Conservation (phyloP, 2,329 filamentous ascomycete species). For the Hymenoscyphus linearis region DNA sequence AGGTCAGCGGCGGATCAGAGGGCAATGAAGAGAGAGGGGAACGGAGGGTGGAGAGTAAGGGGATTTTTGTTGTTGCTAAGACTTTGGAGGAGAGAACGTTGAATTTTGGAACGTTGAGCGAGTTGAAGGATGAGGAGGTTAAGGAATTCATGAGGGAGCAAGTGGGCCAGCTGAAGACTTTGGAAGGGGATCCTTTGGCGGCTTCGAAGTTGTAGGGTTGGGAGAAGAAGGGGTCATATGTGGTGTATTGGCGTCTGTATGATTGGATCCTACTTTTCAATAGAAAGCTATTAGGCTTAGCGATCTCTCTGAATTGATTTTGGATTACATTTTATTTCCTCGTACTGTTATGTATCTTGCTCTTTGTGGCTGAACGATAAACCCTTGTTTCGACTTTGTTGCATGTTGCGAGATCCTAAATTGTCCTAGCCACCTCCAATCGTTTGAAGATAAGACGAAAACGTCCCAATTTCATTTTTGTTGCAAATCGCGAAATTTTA, state of each 20-base stretch:
- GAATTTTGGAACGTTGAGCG: background rate
- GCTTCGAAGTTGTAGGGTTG: background rate
- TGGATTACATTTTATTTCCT: no score
- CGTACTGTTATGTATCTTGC: no score
- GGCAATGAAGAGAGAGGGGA: background rate
- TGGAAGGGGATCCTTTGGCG: background rate
- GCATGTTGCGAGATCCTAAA: no score
- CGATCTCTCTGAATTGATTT: no score
- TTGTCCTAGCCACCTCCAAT: no score
- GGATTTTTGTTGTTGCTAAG: background rate
- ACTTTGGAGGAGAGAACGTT: background rate
- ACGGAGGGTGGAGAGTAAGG: background rate
- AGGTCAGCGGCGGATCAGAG: background rate
- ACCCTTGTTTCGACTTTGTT: no score
- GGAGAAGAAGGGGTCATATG: background rate
- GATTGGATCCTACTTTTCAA: no score
- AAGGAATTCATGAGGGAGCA: constrained; percentile 33
- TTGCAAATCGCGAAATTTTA: no score
- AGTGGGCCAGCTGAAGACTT: constrained; percentile 15
- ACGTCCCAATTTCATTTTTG: no score
- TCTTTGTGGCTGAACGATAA: no score
- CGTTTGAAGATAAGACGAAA: no score
- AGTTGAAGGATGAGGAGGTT: constrained; percentile 36
- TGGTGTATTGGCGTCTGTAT: background rate
- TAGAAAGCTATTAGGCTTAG: no score